Base-by-base conservation (phyloP, 2,329 filamentous ascomycete species). In the Sarocladium strictum region DNA sequence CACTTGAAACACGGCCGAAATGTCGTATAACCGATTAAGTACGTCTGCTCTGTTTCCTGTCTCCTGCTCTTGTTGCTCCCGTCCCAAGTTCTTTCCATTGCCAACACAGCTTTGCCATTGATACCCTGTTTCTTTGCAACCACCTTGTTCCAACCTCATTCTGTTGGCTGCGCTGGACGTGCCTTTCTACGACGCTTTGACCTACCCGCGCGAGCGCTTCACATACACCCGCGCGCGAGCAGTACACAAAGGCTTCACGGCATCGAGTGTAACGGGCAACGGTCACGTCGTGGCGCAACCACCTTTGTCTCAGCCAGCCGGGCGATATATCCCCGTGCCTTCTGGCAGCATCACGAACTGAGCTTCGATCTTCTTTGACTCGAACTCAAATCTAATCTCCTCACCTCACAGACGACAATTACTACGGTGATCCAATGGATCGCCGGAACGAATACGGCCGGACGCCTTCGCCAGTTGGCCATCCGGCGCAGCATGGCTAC, bases 1-100 rank as follows among this genome's bases (percentile, higher is more conserved):
- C 47, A 51, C 47, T 51, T 51, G 47, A 51, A 51, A 51, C 47
- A 51, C 47, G 47, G 47, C 23, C 47, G 27, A 72, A 68, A 88
- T 89, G 84, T 81, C 84, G 67, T 90, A 90, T 75, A 87, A 89
- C 76, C 83, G 85, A 63, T 71, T 89, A 77, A 83, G 86, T 83
- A 78, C 75, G 83, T 82, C 57, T 58, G 60, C 56, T 54, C 53
- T 45, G 54, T 53, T 60, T 51, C 12, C 43, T 19, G 11, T 32
- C 19, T 38, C 24, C 23, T 41, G 54, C 27, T 24, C 32, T 50
- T 50, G 41, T 29, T 55, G 9, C 27, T 55, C 57, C 24, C 27
- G 29, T 32, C 29, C 29, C n/a, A n/a, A n/a, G n/a, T n/a, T n/a
- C n/a, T n/a, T n/a, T n/a, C n/a, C n/a, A n/a, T n/a, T n/a, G n/a